These are phyloP conservation scores for Cadophora malorum DNA, from an alignment of 2,329 filamentous ascomycete species.

Conservation along the genomic window DNA sequence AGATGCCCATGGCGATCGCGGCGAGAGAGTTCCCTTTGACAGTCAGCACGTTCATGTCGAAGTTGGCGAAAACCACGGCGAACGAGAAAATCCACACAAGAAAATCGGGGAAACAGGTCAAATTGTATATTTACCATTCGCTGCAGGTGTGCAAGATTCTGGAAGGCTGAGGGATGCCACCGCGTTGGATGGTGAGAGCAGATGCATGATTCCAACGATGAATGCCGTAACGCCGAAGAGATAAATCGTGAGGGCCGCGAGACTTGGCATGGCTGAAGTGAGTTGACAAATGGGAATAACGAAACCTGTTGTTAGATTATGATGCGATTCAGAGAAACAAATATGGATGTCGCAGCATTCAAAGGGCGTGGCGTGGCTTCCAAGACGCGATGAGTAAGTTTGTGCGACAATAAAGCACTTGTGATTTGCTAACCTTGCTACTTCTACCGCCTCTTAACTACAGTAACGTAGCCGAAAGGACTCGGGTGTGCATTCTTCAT, in stretches of 20 bases:
- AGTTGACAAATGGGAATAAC: background rate
- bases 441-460: too few relatives aligned
- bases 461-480: too few relatives aligned
- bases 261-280: background rate
- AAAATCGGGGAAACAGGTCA: background rate
- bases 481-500: too few relatives aligned
- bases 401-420: background rate
- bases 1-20: constrained; percentile 19
- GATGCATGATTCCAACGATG: background rate
- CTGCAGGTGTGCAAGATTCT: background rate
- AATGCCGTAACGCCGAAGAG: constrained; percentile 5
- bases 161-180: background rate
- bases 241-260: constrained; percentile 11
- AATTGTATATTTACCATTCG: background rate
- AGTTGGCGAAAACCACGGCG: background rate
- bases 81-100: background rate
- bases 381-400: background rate
- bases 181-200: constrained; percentile 7
- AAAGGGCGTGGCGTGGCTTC: too few relatives aligned
- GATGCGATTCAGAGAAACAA: too few relatives aligned
- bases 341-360: too few relatives aligned
- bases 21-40: constrained; percentile 16
- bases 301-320: background rate
- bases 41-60: background rate
- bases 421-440: background rate